Conservation (phyloP, 306 rosid species). For the Fragaria vesca region DNA sequence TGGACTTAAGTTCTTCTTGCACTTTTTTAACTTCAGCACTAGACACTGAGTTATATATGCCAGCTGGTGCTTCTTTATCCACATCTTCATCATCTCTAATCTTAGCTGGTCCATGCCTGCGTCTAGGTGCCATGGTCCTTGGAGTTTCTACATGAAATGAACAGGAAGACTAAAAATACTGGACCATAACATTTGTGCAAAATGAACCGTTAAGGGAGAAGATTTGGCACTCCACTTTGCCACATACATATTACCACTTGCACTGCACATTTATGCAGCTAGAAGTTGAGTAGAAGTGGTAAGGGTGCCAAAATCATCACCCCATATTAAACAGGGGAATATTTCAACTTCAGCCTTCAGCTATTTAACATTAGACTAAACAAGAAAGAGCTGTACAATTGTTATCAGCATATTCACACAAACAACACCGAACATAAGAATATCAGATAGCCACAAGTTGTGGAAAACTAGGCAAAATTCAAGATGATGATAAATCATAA, state of each 20-base stretch:
- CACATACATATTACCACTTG: not conserved
- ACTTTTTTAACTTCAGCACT: slow-evolving; percentile 44
- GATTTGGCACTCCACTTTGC: not conserved
- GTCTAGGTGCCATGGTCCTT: slow-evolving; percentile 28
- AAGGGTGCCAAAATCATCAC: not conserved
- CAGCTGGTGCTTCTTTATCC: slow-evolving; percentile 1
- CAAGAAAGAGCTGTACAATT: not conserved
- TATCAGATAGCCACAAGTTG: not conserved
- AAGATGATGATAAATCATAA: not conserved
- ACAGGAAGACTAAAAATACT: not conserved
- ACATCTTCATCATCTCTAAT: slow-evolving; percentile 40
- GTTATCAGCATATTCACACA: not conserved
- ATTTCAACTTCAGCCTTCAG: not conserved
- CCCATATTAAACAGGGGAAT: not conserved
- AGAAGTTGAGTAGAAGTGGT: not conserved
- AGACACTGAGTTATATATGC: slow-evolving; percentile 25
- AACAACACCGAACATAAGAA: not conserved
- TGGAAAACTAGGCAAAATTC: not conserved
- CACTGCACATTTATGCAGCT: not conserved
- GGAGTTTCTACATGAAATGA: slow-evolving; percentile 32
- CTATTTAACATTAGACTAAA: not conserved
- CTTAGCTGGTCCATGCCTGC: slow-evolving; percentile 54
- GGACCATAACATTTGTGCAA: not conserved
- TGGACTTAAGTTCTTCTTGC: slow-evolving; percentile 62
- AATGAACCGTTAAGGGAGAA: not conserved